Evolutionary conservation across 768 basidiomycete species (phyloP), one percentile per base, ranked within the genome.

Genomic region (Lentinula guzmanii): DNA sequence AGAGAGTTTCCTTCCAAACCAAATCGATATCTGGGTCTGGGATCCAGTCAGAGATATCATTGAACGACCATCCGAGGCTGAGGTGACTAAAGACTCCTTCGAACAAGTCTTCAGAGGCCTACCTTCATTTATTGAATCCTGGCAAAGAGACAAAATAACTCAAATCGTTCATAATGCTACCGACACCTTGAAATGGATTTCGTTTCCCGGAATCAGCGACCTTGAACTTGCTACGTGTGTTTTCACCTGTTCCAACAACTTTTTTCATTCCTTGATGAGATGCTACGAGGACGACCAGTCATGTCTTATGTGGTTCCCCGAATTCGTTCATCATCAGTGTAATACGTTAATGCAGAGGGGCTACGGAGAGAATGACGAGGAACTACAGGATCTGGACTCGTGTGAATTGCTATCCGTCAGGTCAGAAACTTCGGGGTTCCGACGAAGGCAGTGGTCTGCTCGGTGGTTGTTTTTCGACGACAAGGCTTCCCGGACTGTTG

Each of bases 241-340:
- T 28, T 73, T 76, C 59, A 63, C 60, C 1, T 76, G 74, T 60
- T 67, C 46, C 33, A 61, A 61, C 28, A 13, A 35, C n/a, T 39
- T 21, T 28, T 5, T 41, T 3, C 45, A 46, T 43, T 6, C 5
- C 33, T 18, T 48, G 9, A 7, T 48, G 46, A 18, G 48, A 13
- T 43, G 59, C 21, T 61, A 65, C 15, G 9, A 28, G 31, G 51
- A 64, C 1, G 46, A 52, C 54, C 59, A 51, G 34, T 21, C 46
- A 68, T 42, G 62, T 67, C 9, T 62, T 62, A 66, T 76, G 66
- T 75, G 69, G 69, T 75, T 70, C 58, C 75, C 75, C 9, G 70
- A 75, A 50, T 70, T 75, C 59, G 56, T 76, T 18, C 66, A 70
- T 21, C 75, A 77, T 62, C 60, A 65, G 0, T 77, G 75, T 65